Evolutionary conservation across 345 rosid genomes (phyloP), one percentile per base, ranked within the genome.

Genomic region (Stellera chamaejasme): DNA sequence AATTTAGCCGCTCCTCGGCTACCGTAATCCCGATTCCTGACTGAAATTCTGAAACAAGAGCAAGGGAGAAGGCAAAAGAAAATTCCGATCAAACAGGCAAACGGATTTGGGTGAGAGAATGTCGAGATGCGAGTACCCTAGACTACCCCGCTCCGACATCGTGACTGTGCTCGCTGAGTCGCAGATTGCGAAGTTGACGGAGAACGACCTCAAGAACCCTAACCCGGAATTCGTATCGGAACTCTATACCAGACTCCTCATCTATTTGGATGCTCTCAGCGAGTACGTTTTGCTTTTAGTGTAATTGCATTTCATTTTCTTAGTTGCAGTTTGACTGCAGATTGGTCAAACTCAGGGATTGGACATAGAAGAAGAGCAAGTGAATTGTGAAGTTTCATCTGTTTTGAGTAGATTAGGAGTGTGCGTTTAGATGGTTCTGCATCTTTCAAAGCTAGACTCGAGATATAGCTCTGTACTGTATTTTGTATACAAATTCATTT

Each of bases 51-150:
- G n/a, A n/a, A 32, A 32, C 1, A 32, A 7, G 7, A 32, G 7
- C 39, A 4, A 32, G 39, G 7, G 1, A 32, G 7, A n/a, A 32
- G 7, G 7, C 39, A 32, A 32, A 3, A 32, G 7, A 32, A 7
- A 32, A 32, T 3, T 32, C 39, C 5, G 39, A 32, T 32, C 39
- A 10, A 46, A 28, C 41, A 48, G 16, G 7, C 36, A 13, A 4
- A 5, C 47, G 8, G 9, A 4, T 14, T 28, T 6, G 9, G 12
- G 10, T 7, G 12, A 3, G 16, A 43, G 27, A 32, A 93, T 93
- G 99, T 83, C 99, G 65, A 65, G 64, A 10, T 85, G 63, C 72
- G 85, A 83, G 65, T 84, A 77, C 62, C 95, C 96, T 1, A 67
- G 69, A 62, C 72, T 87, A 27, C 70, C 82, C 49, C 82, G 82